These are phyloP conservation scores for Puccinia coronata DNA, from an alignment of 1,284 basidiomycete genomes.

Conservation along the genomic window DNA sequence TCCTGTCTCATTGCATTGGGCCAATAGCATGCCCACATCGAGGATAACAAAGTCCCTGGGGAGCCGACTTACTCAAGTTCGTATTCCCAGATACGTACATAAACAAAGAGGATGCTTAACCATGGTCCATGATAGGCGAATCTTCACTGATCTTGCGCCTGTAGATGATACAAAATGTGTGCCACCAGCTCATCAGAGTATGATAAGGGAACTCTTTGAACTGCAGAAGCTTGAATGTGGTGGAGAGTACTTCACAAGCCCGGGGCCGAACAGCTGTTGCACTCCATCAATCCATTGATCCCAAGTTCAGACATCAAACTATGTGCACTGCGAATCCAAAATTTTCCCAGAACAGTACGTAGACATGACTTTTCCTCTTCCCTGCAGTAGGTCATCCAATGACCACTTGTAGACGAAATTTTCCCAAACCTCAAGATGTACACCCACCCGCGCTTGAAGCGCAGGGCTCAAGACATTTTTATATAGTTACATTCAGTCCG, in stretches of 20 bases:
- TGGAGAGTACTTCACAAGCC: neutral
- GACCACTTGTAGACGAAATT: neutral
- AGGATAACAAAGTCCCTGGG: neutral
- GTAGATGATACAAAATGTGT: neutral
- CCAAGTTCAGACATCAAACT: neutral
- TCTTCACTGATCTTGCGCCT: neutral
- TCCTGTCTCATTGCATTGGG: neutral
- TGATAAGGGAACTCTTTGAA: neutral
- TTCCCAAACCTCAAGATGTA: neutral
- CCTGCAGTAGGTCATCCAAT: neutral
- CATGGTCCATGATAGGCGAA: neutral
- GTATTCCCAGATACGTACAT: too few species aligned
- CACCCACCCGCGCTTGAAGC: neutral
- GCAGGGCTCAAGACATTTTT: conserved; percentile 2
- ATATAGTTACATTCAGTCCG: neutral
- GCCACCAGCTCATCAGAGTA: neutral
- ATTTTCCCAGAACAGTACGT: neutral
- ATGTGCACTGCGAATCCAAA: neutral
- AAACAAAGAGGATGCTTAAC: neutral
- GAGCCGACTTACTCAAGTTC: too few species aligned
- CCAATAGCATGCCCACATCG: neutral
- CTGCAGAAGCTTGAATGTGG: neutral
- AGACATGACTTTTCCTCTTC: neutral
- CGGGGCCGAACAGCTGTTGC: neutral
- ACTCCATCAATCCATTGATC: neutral